Evolutionary conservation across 768 basidiomycete genomes (phyloP), one percentile per base, ranked within the genome.

Genomic region (Russula virescens): DNA sequence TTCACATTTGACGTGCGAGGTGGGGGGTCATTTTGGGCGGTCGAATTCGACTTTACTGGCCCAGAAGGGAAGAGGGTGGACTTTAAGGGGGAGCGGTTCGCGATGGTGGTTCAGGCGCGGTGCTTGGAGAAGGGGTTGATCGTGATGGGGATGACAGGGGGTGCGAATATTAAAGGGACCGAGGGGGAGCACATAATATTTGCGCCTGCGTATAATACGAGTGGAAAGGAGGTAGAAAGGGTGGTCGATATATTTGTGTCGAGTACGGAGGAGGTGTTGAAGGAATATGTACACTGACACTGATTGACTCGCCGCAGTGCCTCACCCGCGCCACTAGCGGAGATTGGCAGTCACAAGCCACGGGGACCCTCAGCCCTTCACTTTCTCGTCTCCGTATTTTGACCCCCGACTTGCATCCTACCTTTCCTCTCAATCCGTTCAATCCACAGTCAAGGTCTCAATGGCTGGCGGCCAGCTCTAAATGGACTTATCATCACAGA

Each of bases 401-500:
- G 47, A 40, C 48, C 18, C n/a, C 31, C 38, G 55, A 57, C 55
- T 38, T 38, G 38, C 42, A 56, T 19, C 26, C 16, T 9, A 43
- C 4, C 10, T 46, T 35, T 55, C 47, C 25, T 53, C 35, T 31
- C 25, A 60, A 43, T 25, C 34, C 18, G 28, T 23, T 43, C 55
- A 28, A 56, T 42, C 7, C 55, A 42, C 45, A 46, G 52, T 57
- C 50, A 49, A n/a, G 18, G 23, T 55, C 63, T 88, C 88, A 85
- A 91, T 91, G 89, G 89, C 89, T 86, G 85, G 83, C 84, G 76
- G 85, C 81, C 85, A 82, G 79, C 79, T 83, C 87, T 91, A 90
- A 91, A 91, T 91, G 89, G 89, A 91, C 87, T 84, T 87, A 84
- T 82, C 83, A 84, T 82, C 83, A 88, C 83, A 81, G 78, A 76